Evolutionary conservation across 1,284 basidiomycete genomes (phyloP).

Genomic region (Rhodotorula glutinis): DNA sequence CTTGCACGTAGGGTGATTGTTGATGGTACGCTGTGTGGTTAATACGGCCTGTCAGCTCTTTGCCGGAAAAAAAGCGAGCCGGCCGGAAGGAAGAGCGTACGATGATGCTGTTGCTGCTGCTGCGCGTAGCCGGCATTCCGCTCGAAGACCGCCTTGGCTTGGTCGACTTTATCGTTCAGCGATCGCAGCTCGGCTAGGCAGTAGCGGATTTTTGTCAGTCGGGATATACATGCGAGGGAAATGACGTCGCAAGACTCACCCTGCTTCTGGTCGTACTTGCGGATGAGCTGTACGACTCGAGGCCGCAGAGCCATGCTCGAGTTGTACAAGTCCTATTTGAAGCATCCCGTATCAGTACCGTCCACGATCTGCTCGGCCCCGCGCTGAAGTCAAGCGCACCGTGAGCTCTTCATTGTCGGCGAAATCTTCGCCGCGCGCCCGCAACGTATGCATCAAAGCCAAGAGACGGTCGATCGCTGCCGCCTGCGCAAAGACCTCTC

Average conservation of each 20-base stretch:
- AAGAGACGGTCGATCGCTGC: slow-evolving; percentile 84
- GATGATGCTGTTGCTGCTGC: background rate
- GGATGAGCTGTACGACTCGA: slow-evolving; percentile 93
- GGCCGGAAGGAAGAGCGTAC: too few species aligned
- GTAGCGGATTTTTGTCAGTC: too few species aligned
- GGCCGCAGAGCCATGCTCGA: slow-evolving; percentile 82
- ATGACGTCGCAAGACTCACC: slow-evolving; percentile 59
- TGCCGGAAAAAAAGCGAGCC: too few species aligned
- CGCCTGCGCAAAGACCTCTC: slow-evolving; percentile 75
- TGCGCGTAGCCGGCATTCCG: slow-evolving; percentile 30
- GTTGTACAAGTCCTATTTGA: slow-evolving; percentile 75
- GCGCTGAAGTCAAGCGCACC: slow-evolving; percentile 51
- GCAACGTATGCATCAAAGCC: slow-evolving; percentile 73
- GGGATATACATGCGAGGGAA: too few species aligned
- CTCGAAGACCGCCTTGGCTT: slow-evolving; percentile 44
- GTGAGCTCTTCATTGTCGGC: slow-evolving; percentile 95
- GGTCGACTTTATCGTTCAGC: slow-evolving; percentile 43
- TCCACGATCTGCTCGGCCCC: too few species aligned
- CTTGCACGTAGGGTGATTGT: slow-evolving; percentile 1
- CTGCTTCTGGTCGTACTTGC: slow-evolving; percentile 91
- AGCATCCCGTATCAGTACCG: background rate
- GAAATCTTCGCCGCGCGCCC: slow-evolving; percentile 67
- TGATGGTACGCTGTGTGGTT: background rate
- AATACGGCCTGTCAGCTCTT: too few species aligned
- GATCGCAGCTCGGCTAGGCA: slow-evolving; percentile 41